phyloP scores from a whole-genome alignment of 805 yeast genomes.

The Wickerhamiella bombiphila region DNA sequence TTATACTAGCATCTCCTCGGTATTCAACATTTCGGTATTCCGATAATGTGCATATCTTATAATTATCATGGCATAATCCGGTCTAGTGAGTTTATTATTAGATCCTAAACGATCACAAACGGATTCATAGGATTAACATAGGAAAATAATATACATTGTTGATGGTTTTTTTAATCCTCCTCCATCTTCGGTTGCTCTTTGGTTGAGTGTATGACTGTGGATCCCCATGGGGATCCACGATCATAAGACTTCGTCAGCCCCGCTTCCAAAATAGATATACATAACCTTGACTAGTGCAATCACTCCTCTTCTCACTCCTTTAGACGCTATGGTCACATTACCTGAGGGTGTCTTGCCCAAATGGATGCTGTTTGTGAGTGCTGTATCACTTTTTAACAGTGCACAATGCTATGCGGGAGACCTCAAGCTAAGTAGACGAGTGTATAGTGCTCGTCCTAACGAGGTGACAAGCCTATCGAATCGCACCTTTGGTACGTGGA shows the following conservation, averaged over 20 bases:
- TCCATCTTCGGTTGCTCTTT: no score
- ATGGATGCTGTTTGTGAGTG: constrained; percentile 68
- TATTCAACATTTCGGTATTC: no score
- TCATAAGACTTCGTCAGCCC: neutral
- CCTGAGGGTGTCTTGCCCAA: constrained; percentile 47
- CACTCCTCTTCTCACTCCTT: no score
- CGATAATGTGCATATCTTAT: no score
- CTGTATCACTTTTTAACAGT: constrained; percentile 86
- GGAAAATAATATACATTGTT: no score
- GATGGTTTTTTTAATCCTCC: no score
- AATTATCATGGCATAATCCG: no score
- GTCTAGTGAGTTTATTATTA: no score
- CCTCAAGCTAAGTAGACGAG: constrained; percentile 57
- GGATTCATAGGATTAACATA: no score
- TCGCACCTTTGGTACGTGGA: constrained; percentile 99
- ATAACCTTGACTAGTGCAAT: neutral
- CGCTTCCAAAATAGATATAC: neutral
- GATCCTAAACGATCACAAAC: no score
- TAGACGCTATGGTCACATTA: constrained; percentile 4
- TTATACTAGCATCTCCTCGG: constrained; percentile 37
- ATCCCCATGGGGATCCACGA: no score
- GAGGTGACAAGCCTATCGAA: constrained; percentile 58
- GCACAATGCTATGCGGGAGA: constrained; percentile 72
- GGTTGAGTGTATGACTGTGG: no score
- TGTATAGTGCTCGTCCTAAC: constrained; percentile 50